phyloP scores from a whole-genome alignment of 2,329 filamentous ascomycete genomes.

The Neurospora sp. region DNA sequence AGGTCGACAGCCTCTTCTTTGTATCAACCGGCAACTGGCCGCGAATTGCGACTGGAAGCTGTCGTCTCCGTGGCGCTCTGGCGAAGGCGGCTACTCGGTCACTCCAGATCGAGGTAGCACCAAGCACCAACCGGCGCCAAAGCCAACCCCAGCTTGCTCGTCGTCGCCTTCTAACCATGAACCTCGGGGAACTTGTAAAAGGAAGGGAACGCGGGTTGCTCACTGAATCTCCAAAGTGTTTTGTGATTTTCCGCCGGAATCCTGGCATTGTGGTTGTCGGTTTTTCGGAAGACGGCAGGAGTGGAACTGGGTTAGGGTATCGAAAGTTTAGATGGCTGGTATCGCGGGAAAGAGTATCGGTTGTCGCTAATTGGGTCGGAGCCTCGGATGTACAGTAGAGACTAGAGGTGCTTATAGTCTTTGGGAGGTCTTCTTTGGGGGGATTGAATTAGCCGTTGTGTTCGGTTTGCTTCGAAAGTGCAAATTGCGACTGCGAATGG shows the following conservation, averaged over 20 bases:
- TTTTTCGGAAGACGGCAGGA: background rate
- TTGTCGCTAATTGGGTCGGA: background rate
- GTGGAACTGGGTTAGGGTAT: background rate
- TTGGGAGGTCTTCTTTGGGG: background rate
- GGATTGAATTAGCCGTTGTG: background rate
- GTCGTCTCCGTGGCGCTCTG: background rate
- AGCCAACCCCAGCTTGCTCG: background rate
- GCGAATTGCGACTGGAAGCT: background rate
- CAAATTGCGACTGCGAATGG: background rate
- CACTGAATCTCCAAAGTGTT: slow-evolving; percentile 18
- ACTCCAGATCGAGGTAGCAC: background rate
- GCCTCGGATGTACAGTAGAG: background rate
- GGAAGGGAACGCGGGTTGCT: slow-evolving; percentile 6
- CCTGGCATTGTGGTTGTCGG: slow-evolving; percentile 10
- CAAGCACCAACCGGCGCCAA: background rate
- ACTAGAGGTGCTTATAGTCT: background rate
- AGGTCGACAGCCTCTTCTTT: background rate
- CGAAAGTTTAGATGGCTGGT: background rate
- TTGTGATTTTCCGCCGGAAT: slow-evolving; percentile 16
- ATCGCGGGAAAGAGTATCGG: background rate
- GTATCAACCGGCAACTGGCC: background rate
- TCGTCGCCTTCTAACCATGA: background rate
- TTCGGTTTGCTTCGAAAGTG: background rate
- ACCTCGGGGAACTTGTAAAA: background rate
- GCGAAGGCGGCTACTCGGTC: background rate